Evolutionary conservation across 2,329 filamentous ascomycete genomes (phyloP), one percentile per base, ranked within the genome.

Genomic region (Alternaria viburni): DNA sequence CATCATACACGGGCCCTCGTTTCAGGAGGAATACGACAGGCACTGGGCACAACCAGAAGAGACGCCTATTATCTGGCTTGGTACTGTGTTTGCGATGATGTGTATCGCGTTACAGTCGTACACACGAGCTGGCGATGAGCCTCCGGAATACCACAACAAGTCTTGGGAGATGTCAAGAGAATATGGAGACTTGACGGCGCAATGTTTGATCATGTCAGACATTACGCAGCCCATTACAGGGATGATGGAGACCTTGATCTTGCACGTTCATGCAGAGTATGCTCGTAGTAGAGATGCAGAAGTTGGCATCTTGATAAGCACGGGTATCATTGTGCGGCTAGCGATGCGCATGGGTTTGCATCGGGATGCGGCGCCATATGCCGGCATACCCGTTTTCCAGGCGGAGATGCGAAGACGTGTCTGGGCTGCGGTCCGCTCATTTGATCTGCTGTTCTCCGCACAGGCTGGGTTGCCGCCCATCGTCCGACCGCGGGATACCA

Each of bases 71-170:
- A 91, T 93, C 81, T 96, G 92, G 91, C 81, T 96, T 13, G 92
- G 91, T 1, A 79, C 94, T 64, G 85, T 93, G 12, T 95, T 92
- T 77, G 87, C 91, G 0, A 88, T 95, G 78, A 86, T 95, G 79
- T 91, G 89, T 66, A 84, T 95, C 62, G 91, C 91, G 2, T 88
- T 95, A 83, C 85, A 93, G 72, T 93, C 91, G 59, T 95, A 93
- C 72, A 86, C 91, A 75, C 90, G 91, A 76, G 90, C 91, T 51
- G 91, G 91, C 3, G 92, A 95, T 69, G 92, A 94, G 79, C 92
- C 92, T 26, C 85, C 89, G 1, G 91, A 94, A 78, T 93, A 91
- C 85, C 89, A 88, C 73, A 91, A 90, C n/a, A 86, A 86, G 72
- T 84, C 86, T 23, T 79, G 81, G 71, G 79, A 82, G 26, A 79